Conservation (phyloP, 1,284 basidiomycete genomes). For the Mycocalia duriaeana region DNA sequence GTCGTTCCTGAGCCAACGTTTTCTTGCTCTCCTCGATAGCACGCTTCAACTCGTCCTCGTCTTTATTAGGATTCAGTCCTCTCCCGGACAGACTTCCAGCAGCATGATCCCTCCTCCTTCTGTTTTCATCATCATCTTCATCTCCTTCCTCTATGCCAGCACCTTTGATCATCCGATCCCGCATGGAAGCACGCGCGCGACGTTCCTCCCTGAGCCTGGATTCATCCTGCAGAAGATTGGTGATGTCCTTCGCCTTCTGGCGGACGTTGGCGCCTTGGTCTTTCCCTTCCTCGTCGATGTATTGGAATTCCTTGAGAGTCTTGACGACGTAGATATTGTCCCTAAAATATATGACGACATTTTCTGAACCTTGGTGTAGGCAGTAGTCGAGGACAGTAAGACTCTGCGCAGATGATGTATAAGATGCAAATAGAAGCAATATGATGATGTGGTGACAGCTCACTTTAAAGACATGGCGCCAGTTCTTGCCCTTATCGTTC, state of each 20-base stretch:
- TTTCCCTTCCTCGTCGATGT: slow-evolving; percentile 91
- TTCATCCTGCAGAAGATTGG: slow-evolving; percentile 91
- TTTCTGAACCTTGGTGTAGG: slow-evolving; percentile 95
- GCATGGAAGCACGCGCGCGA: slow-evolving; percentile 83
- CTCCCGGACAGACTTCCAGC: slow-evolving; percentile 23
- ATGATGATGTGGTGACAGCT: slow-evolving; percentile 13
- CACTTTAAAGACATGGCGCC: slow-evolving; percentile 99
- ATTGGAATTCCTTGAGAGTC: slow-evolving; percentile 98
- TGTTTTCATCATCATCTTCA: slow-evolving; percentile 50
- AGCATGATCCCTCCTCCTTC: slow-evolving; percentile 28
- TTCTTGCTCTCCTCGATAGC: slow-evolving; percentile 89
- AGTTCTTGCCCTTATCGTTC: slow-evolving; percentile 99
- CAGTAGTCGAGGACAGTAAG: slow-evolving; percentile 96
- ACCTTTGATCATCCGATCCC: slow-evolving; percentile 85
- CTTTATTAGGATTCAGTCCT: slow-evolving; percentile 40
- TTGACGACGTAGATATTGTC: slow-evolving; percentile 99
- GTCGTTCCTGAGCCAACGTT: slow-evolving; percentile 70
- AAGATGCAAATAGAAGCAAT: not conserved
- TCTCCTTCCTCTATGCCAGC: slow-evolving; percentile 40
- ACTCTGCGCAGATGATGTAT: slow-evolving; percentile 51
- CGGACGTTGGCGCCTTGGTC: slow-evolving; percentile 98
- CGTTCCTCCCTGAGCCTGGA: slow-evolving; percentile 83
- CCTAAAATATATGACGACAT: slow-evolving; percentile 96
- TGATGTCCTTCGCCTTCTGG: slow-evolving; percentile 99
- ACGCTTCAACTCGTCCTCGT: slow-evolving; percentile 77